Percentiles rank a stretch among this genome's conserved stretches.
These are phyloP conservation scores for Coniochaeta sp. DNA, from an alignment of 2,329 filamentous ascomycete genomes.

Conservation along the genomic window DNA sequence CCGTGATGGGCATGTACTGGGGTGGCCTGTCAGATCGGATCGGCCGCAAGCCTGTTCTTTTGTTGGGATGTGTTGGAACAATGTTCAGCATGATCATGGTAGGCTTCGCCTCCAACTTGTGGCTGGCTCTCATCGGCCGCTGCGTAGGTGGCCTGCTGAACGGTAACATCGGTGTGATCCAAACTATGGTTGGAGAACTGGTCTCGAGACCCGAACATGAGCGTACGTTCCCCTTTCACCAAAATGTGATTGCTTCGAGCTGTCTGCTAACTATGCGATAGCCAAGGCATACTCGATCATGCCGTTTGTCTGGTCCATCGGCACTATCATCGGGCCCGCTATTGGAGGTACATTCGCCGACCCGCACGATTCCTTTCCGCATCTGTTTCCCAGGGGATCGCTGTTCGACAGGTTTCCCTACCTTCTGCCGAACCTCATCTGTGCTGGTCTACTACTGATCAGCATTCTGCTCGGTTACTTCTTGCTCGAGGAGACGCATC, in stretches of 20 bases:
- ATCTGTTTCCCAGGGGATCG: conserved; percentile 56
- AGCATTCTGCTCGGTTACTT: conserved; percentile 78
- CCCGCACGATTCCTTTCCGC: conserved; percentile 67
- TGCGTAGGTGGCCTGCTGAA: conserved; percentile 76
- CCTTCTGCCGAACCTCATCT: conserved; percentile 81
- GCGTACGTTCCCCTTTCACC: conserved; percentile 46
- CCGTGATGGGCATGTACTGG: conserved; percentile 82
- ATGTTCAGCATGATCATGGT: conserved; percentile 77
- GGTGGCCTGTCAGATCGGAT: conserved; percentile 73
- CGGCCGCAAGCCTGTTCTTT: conserved; percentile 76
- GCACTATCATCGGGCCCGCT: conserved; percentile 80
- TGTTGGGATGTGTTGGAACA: conserved; percentile 75
- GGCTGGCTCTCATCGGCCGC: conserved; percentile 71
- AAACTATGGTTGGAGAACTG: conserved; percentile 88
- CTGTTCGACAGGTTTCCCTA: conserved; percentile 78
- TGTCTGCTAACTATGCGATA: conserved; percentile 5
- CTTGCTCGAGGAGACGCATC: conserved; percentile 82
- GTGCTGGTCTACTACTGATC: conserved; percentile 64
- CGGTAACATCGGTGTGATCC: conserved; percentile 84
- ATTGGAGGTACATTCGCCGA: conserved; percentile 84
- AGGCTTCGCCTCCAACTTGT: conserved; percentile 75
- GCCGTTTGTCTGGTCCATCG: conserved; percentile 90
- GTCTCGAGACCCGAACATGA: conserved; percentile 80
- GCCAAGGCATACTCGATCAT: conserved; percentile 80
- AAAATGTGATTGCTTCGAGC: neutral